Evolutionary conservation across 768 basidiomycete genomes (phyloP), one percentile per base, ranked within the genome.

Genomic region (Kwoniella europaea): DNA sequence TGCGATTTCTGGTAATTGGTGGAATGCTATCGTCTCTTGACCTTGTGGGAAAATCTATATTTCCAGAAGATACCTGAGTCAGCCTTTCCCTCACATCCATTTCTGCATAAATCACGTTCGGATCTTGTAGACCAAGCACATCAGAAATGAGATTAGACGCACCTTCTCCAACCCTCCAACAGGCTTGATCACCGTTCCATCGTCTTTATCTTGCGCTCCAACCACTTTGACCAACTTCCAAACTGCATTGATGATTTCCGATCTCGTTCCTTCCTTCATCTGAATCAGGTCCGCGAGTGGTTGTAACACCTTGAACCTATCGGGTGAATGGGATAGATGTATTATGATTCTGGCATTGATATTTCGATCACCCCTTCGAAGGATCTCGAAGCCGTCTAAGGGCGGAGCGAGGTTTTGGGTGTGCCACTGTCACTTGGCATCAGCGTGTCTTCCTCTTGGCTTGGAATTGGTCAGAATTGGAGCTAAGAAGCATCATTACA

Each of bases 151-250:
- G 50, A 16, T 6, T 5, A 12, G 18, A 59, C 75, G 58, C 52
- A 80, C 79, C 74, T 83, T 80, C 50, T 83, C 78, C 24, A 83
- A 43, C 16, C 81, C 82, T 0, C 81, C 81, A 1, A 82, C 61
- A 0, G 78, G 73, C 57, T 73, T 68, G 43, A 83, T 56, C 10
- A 80, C 75, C 2, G 82, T 79, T 20, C 71, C 72, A 69, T 83
- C 82, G 18, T 83, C 82, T 42, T 85, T 86, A 12, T 95, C 92
- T 20, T 85, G 77, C 2, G 81, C 87, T 29, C 88, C 88, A 69
- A 93, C 91, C 50, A 93, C 87, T 92, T 94, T 96, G 85, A 97
- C 91, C 76, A 95, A 94, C 77, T 91, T 92, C 95, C 95, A 98
- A 12, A 97, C 81, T 0, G 91, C 88, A 67, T 92, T 90, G 18